phyloP scores from a whole-genome alignment of 352 stramenopile species.

The Pythium inflatum region DNA sequence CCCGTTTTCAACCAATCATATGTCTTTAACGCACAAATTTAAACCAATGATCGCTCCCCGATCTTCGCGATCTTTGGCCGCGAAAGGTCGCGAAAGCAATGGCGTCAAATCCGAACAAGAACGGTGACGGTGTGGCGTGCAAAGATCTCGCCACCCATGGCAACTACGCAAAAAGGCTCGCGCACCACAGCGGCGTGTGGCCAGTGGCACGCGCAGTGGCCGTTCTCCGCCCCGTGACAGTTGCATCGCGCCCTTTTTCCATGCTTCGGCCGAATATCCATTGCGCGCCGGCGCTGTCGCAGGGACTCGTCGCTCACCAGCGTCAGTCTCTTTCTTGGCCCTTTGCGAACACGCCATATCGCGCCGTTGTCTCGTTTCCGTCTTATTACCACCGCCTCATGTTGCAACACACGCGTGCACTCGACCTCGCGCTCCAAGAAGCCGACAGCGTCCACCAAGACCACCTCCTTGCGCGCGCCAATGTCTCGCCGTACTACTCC shows the following conservation, averaged over 20 bases:
- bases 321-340: not conserved
- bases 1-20: no score
- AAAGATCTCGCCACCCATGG: no score
- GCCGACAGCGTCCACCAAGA: constrained; percentile 37
- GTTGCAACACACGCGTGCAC: constrained; percentile 21
- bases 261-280: not conserved
- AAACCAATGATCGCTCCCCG: no score
- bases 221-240: no score
- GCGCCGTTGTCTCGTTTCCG: not conserved
- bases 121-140: no score
- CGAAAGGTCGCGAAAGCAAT: no score
- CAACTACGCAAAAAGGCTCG: not conserved
- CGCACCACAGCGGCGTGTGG: not conserved
- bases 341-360: not conserved
- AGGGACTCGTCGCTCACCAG: not conserved
- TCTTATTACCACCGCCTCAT: not conserved
- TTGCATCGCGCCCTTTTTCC: not conserved
- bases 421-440: constrained; percentile 48
- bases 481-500: constrained; percentile 46
- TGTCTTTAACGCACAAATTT: no score
- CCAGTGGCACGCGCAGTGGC: not conserved
- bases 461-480: constrained; percentile 36
- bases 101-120: no score
- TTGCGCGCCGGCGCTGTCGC: not conserved
- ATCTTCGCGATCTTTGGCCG: no score